These are phyloP conservation scores for Groenewaldozyma tartarivorans DNA, from an alignment of 805 yeast species.

Conservation along the genomic window DNA sequence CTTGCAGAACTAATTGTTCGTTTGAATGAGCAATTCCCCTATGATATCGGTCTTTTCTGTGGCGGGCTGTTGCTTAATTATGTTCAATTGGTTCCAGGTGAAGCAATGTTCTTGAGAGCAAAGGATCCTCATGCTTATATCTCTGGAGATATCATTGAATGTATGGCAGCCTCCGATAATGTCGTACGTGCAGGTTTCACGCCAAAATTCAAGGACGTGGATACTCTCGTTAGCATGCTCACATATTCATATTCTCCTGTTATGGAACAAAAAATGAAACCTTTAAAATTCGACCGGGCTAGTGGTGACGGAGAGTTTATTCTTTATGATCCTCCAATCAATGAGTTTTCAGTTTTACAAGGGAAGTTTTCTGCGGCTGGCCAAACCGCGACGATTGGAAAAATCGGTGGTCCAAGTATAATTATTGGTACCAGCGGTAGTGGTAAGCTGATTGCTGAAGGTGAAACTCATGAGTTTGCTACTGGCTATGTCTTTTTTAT, in stretches of 20 bases:
- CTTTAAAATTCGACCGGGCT: slow-evolving; percentile 38
- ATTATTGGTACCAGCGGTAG: slow-evolving; percentile 73
- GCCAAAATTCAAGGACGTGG: slow-evolving; percentile 96
- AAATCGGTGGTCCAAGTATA: slow-evolving; percentile 79
- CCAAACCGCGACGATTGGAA: slow-evolving; percentile 46
- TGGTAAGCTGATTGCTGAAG: slow-evolving; percentile 43
- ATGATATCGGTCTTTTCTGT: slow-evolving; percentile 91
- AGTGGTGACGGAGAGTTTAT: slow-evolving; percentile 21
- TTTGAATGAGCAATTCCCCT: slow-evolving; percentile 80
- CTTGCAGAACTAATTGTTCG: slow-evolving; percentile 69
- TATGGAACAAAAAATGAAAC: slow-evolving; percentile 84
- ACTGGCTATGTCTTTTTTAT: slow-evolving; percentile 79
- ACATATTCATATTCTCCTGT: slow-evolving; percentile 85
- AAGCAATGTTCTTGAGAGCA: slow-evolving; percentile 94
- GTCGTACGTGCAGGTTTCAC: slow-evolving; percentile 99
- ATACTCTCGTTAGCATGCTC: slow-evolving; percentile 79
- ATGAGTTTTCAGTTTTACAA: slow-evolving; percentile 89
- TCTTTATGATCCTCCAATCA: slow-evolving; percentile 92
- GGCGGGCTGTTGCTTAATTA: slow-evolving; percentile 91
- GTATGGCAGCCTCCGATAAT: slow-evolving; percentile 99
- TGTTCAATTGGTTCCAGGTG: slow-evolving; percentile 72
- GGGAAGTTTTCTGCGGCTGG: slow-evolving; percentile 41
- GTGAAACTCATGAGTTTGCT: slow-evolving; percentile 35
- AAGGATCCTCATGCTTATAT: slow-evolving; percentile 98
- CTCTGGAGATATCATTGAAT: slow-evolving; percentile 94